Percentiles rank a stretch among this genome's conserved stretches.
Evolutionary conservation across 164 flowering plant genomes (phyloP).

Genomic region (Saururus chinensis): DNA sequence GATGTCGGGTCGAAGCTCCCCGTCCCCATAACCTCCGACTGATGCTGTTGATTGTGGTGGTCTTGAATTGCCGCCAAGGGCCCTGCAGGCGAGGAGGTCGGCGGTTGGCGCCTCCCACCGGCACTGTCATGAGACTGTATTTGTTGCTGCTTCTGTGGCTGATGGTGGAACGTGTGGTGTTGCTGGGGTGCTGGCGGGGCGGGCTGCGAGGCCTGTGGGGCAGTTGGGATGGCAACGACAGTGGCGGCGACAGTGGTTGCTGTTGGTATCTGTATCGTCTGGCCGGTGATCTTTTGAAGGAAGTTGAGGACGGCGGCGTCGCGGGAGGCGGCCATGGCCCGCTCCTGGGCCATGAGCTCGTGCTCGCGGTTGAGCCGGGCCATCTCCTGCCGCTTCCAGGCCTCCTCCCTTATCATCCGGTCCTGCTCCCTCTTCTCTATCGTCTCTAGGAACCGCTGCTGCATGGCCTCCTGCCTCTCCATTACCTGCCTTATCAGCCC

Average conservation of each 20-base stretch:
- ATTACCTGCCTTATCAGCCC: conserved; percentile 58
- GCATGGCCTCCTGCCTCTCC: conserved; percentile 67
- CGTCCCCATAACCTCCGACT: conserved; percentile 7
- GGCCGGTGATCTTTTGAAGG: conserved; percentile 60
- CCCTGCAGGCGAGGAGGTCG: conserved; percentile 15
- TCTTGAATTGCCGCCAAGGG: conserved; percentile 25
- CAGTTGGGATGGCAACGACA: conserved; percentile 7
- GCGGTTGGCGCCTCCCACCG: conserved; percentile 14
- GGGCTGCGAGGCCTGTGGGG: conserved; percentile 15
- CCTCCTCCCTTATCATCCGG: conserved; percentile 58
- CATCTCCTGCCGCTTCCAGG: conserved; percentile 70
- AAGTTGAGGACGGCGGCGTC: conserved; percentile 57
- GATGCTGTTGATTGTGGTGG: conserved; percentile 22
- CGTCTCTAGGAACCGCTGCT: conserved; percentile 48
- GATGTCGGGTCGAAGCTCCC: conserved; percentile 31
- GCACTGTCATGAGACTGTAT: conserved; percentile 5
- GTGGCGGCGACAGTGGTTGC: conserved; percentile 8
- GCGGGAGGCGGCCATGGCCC: conserved; percentile 49
- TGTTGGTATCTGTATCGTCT: conserved; percentile 23
- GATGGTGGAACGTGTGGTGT: conserved; percentile 10
- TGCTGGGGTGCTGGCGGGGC: conserved; percentile 7
- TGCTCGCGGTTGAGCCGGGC: conserved; percentile 45
- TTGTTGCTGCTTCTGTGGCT: conserved; percentile 6
- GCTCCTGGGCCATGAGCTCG: conserved; percentile 52
- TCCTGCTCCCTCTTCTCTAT: conserved; percentile 74